Base-by-base conservation (phyloP, 371 early-diverging fungal species). In the Mucor velutinosus region DNA sequence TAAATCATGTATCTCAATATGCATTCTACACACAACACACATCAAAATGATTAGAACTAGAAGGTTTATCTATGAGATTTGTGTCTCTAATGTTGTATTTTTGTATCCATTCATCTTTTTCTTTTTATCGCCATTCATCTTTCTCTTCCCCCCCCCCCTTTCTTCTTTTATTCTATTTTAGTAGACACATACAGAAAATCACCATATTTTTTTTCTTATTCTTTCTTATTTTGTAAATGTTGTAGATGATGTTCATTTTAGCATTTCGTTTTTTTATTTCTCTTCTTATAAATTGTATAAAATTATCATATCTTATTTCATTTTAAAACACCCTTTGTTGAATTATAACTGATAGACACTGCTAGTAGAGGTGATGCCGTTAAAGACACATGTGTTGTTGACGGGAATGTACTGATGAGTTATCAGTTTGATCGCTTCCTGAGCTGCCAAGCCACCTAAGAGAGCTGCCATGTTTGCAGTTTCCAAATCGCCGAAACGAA, bases 401-500 rank as follows among this genome's bases (percentile, higher is more conserved):
- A 94, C 76, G 3, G 97, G 97, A 47, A 95, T 87, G 75, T 97
- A 98, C 76, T 95, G 95, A 47, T 85, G 83, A 0, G 99, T 98
- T 56, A 97, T 86, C 59, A 98, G 70, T 78, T 98, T 98, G 83
- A 97, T 96, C 35, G 89, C 82, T 77, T 98, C 99, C 72, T 97
- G 97, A 11, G 96, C 85, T n/a, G 88, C 93, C 21, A 97, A 78
- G n/a, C 98, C 99, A 57, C 98, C 99, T 64, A 93, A 75, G n/a
- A 96, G 70, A 11, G 96, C 90, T 0, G 96, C 93, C 56, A 94
- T 88, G 74, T 89, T 93, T 66, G 94, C 93, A 14, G 94, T 79
- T 70, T 96, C 92, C 37, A 86, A 74, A 41, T 84, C 86, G 8
- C 93, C 94, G 35, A 91, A 92, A 23, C 94, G 90, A 21, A 91